Conservation (phyloP, 2,329 filamentous ascomycete species). For the Botrytis porri region DNA sequence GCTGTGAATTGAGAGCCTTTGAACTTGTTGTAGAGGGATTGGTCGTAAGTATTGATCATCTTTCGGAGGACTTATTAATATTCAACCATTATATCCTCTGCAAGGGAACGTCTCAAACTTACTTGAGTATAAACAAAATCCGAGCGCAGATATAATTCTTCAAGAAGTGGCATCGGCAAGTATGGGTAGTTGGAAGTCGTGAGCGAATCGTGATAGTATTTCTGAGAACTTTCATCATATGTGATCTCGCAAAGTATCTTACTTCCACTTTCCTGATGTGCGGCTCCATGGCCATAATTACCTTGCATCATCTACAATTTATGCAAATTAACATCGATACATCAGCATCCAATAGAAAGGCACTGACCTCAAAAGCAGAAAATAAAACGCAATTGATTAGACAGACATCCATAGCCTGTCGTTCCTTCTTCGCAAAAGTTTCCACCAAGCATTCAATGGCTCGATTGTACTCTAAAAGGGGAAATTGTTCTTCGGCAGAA, state of each 20-base stretch:
- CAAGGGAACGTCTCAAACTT: conserved; percentile 5
- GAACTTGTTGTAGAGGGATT: conserved; percentile 9
- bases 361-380: conserved; percentile 8
- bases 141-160: conserved; percentile 26
- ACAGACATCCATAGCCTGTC: conserved; percentile 13
- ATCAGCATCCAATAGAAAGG: neutral
- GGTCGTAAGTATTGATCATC: neutral
- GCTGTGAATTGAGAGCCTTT: neutral
- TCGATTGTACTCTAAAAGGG: neutral
- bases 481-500: neutral
- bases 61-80: neutral
- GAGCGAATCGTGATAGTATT: conserved; percentile 19
- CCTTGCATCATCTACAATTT: conserved; percentile 26
- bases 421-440: neutral
- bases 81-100: neutral
- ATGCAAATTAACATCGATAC: neutral
- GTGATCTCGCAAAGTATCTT: conserved; percentile 29
- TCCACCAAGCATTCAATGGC: conserved; percentile 4
- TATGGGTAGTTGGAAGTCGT: conserved; percentile 20
- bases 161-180: conserved; percentile 23
- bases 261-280: conserved; percentile 19
- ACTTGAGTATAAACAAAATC: conserved; percentile 26
- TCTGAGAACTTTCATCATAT: conserved; percentile 18
- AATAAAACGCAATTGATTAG: conserved; percentile 12
- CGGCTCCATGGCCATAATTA: conserved; percentile 26